These are phyloP conservation scores for Physcomitrellopsis africana DNA, from an alignment of 225 moss, liverwort and hornwort genomes.

Conservation along the genomic window DNA sequence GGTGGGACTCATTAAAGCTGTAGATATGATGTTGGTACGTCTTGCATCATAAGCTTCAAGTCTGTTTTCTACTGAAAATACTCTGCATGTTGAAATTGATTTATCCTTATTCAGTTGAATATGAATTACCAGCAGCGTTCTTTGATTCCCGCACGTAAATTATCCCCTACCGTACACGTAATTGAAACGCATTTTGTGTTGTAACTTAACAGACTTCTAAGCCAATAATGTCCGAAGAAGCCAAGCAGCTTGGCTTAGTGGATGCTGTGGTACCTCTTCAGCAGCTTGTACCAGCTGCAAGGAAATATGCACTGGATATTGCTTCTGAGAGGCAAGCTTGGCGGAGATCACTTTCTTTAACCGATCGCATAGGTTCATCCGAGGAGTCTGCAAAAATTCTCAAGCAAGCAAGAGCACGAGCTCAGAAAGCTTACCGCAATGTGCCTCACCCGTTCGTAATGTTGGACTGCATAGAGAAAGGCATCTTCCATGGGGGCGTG, in stretches of 20 bases:
- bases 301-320: constrained; percentile 72
- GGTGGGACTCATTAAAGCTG: constrained; percentile 73
- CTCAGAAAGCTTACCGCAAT: constrained; percentile 62
- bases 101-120: neutral
- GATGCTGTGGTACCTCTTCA: constrained; percentile 70
- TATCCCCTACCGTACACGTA: neutral
- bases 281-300: constrained; percentile 57
- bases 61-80: neutral
- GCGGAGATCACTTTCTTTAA: constrained; percentile 63
- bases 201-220: constrained; percentile 61
- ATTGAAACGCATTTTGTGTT: constrained; percentile 3
- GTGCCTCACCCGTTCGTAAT: constrained; percentile 76
- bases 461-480: constrained; percentile 77
- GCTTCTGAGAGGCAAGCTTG: constrained; percentile 63
- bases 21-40: constrained; percentile 95
- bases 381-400: constrained; percentile 62
- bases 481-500: constrained; percentile 57
- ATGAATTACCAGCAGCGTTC: neutral
- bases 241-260: constrained; percentile 64
- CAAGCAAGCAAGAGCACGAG: constrained; percentile 56
- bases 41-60: neutral
- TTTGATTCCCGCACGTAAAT: constrained; percentile 1
- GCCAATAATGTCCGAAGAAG: constrained; percentile 66
- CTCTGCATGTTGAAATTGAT: constrained; percentile 9
- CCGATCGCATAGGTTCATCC: constrained; percentile 61